Evolutionary conservation across 805 yeast genomes (phyloP).

Genomic region (Metschnikowia colocasiae): DNA sequence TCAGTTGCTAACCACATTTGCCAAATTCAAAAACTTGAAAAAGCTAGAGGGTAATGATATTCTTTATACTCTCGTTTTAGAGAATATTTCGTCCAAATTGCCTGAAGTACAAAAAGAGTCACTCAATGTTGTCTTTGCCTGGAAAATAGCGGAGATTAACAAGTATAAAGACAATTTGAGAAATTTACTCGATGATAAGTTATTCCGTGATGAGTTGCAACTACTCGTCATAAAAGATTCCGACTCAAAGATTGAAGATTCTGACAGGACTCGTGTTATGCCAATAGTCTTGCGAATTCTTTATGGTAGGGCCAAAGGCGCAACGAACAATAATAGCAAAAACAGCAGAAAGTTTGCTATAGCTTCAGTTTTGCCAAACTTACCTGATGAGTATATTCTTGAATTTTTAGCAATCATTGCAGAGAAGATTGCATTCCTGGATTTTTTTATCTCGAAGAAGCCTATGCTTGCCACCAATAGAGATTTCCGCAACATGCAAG

Average conservation of each 20-base stretch:
- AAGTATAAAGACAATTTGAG: slow-evolving; percentile 71
- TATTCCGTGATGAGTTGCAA: slow-evolving; percentile 81
- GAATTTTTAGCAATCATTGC: slow-evolving; percentile 63
- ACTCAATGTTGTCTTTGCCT: slow-evolving; percentile 62
- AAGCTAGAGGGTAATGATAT: slow-evolving; percentile 49
- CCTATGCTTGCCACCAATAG: slow-evolving; percentile 9
- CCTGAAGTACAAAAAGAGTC: slow-evolving; percentile 69
- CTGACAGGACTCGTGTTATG: slow-evolving; percentile 59
- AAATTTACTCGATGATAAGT: slow-evolving; percentile 74
- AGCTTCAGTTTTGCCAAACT: slow-evolving; percentile 56
- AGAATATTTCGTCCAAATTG: slow-evolving; percentile 58
- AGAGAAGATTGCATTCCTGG: slow-evolving; percentile 40
- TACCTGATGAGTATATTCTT: slow-evolving; percentile 48
- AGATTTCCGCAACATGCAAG: slow-evolving; percentile 51
- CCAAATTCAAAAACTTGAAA: slow-evolving; percentile 61
- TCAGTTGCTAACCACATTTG: slow-evolving; percentile 56
- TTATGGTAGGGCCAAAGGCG: slow-evolving; percentile 79
- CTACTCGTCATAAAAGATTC: slow-evolving; percentile 50
- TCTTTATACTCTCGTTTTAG: slow-evolving; percentile 51
- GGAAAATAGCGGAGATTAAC: slow-evolving; percentile 52
- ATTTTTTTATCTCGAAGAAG: slow-evolving; percentile 6
- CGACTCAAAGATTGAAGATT: slow-evolving; percentile 54
- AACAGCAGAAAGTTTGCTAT: slow-evolving; percentile 71
- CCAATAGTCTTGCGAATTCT: slow-evolving; percentile 73
- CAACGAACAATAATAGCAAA: slow-evolving; percentile 65